Evolutionary conservation across 225 moss, liverwort and hornwort species (phyloP), one percentile per base, ranked within the genome.

Genomic region (Asterella californica): DNA sequence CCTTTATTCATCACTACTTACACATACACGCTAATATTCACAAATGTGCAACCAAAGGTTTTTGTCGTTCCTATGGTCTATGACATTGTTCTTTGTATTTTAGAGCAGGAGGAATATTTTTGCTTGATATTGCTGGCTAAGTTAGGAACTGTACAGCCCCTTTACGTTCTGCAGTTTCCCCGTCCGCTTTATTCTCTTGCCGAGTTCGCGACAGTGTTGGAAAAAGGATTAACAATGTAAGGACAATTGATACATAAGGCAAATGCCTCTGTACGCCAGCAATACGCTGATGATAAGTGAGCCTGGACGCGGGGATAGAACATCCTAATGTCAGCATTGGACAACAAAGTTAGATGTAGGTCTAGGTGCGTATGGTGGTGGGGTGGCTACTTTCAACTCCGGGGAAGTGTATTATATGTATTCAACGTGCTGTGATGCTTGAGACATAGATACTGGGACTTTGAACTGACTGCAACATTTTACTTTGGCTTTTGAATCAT

Each of bases 401-500:
- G 42, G 22, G 70, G 42, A 42, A 10, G 46, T 70, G 25, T 42
- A 47, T 25, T 71, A 22, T 29, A 48, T n/a, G 47, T 47, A 47
- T 47, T 10, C 24, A 47, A 15, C 24, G 6, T 71, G 42, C 72
- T 15, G 49, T 72, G 2, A 32, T 34, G 52, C 18, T 52, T 74
- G 19, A 74, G 19, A 19, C 32, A 73, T 24, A 72, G 27, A n/a
- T n/a, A 72, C 27, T 73, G 6, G 10, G 45, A 53, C 75, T 53
- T 72, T 57, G 37, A 67, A 30, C 18, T 76, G 75, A 60, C 75
- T 76, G 60, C 55, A 54, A 36, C 42, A n/a, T 60, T 33, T 64
- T 34, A 33, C 36, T 25, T 57, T 53, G 34, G 36, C 75, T 76
- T n/a, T n/a, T 38, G 61, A 48, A 77, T 27, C 30, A 60, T 50